phyloP scores from a whole-genome alignment of 2,329 filamentous ascomycete species.

The Saccharata proteae region DNA sequence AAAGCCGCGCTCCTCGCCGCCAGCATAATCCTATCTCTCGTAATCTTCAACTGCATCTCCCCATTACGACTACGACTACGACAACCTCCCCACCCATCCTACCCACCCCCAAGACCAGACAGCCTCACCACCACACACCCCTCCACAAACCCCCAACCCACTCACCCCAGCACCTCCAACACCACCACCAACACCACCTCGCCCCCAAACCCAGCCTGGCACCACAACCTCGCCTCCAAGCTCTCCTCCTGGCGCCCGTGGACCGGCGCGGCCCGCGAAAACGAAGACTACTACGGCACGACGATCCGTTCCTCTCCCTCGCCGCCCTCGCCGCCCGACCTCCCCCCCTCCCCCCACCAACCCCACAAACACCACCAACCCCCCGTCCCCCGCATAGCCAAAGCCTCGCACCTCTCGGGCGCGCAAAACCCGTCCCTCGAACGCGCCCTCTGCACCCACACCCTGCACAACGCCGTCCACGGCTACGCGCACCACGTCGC shows the following conservation, averaged over 20 bases:
- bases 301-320: too few relatives aligned
- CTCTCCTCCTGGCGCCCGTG: too few relatives aligned
- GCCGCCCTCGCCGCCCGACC: too few relatives aligned
- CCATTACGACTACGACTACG: not conserved
- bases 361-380: not conserved
- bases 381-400: constrained; percentile 1
- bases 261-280: too few relatives aligned
- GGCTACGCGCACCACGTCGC: constrained; percentile 25
- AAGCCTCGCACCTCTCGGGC: constrained; percentile 8
- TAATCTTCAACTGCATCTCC: not conserved
- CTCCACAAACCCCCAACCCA: not conserved
- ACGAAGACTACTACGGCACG: not conserved
- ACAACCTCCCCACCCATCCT: not conserved
- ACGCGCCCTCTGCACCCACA: constrained; percentile 22
- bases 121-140: not conserved
- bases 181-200: not conserved
- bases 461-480: constrained; percentile 20
- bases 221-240: not conserved
- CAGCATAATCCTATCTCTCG: not conserved
- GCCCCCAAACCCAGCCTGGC: not conserved
- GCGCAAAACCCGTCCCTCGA: constrained; percentile 17
- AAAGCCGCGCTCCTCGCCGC: too few relatives aligned
- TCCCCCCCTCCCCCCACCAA: too few relatives aligned
- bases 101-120: not conserved
- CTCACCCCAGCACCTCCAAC: not conserved